phyloP scores from a whole-genome alignment of 768 basidiomycete species.

The Leccinum boreale region DNA sequence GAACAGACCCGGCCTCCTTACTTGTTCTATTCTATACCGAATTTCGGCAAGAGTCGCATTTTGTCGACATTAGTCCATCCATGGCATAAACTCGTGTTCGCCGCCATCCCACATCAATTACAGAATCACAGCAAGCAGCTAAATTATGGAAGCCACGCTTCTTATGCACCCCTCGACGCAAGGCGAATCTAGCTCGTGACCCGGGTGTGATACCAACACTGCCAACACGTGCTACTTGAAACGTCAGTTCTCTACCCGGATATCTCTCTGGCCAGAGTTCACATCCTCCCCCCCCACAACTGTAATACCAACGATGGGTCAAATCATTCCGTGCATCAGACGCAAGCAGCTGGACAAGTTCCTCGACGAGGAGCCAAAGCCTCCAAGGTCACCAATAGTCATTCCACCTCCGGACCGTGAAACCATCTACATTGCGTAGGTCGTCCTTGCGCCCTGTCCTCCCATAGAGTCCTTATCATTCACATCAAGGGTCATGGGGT shows the following conservation, averaged over 20 bases:
- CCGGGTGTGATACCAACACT: slow-evolving; percentile 29
- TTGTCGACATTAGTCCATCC: slow-evolving; percentile 3
- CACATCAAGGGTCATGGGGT: slow-evolving; percentile 31
- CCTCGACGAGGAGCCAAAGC: slow-evolving; percentile 26
- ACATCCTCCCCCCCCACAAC: slow-evolving; percentile 14
- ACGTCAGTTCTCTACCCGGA: slow-evolving; percentile 24
- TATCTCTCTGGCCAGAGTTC: slow-evolving; percentile 23
- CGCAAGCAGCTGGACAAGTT: slow-evolving; percentile 26
- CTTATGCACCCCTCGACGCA: slow-evolving; percentile 23
- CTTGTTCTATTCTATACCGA: slow-evolving; percentile 9
- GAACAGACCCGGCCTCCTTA: slow-evolving; percentile 1
- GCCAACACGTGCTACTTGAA: slow-evolving; percentile 27
- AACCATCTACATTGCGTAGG: slow-evolving; percentile 30
- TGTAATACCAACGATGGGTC: slow-evolving; percentile 24
- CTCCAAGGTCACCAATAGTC: slow-evolving; percentile 9
- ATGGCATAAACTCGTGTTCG: slow-evolving; percentile 21
- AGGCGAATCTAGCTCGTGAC: slow-evolving; percentile 24
- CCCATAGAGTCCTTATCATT: slow-evolving; percentile 23
- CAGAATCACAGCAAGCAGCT: slow-evolving; percentile 17
- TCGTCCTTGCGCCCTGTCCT: slow-evolving; percentile 1
- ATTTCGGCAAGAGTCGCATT: slow-evolving; percentile 10
- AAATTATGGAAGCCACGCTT: slow-evolving; percentile 24
- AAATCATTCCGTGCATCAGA: slow-evolving; percentile 24
- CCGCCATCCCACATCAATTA: slow-evolving; percentile 14
- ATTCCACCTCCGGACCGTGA: slow-evolving; percentile 15